phyloP scores from a whole-genome alignment of 352 stramenopile genomes.

The Globisporangium takayamanum region DNA sequence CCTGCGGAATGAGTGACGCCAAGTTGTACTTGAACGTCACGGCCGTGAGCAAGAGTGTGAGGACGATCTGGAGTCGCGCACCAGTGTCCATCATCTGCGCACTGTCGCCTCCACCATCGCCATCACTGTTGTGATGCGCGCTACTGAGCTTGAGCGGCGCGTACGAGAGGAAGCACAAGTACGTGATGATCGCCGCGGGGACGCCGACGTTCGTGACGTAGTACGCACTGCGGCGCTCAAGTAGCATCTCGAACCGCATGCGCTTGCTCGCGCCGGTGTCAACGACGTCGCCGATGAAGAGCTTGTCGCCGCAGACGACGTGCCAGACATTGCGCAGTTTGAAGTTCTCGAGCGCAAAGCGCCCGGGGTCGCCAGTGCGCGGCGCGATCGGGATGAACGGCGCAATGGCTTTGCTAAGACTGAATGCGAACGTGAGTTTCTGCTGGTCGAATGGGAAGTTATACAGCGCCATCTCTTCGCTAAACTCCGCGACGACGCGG shows the following conservation, averaged over 20 bases:
- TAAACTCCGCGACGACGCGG: conserved; percentile 25
- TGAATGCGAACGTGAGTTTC: conserved; percentile 29
- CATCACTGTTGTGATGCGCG: no score
- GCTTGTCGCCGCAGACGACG: conserved; percentile 27
- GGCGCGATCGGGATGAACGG: conserved; percentile 13
- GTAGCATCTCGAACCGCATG: conserved; percentile 33
- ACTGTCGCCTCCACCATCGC: background rate
- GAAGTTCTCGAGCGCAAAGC: conserved; percentile 27
- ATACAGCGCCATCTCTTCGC: conserved; percentile 31
- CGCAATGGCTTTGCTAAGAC: conserved; percentile 13
- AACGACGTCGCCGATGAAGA: conserved; percentile 23
- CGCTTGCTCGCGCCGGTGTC: conserved; percentile 16
- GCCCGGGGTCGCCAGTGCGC: conserved; percentile 7
- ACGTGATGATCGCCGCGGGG: conserved; percentile 29
- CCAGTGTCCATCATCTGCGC: conserved; percentile 19
- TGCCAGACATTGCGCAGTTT: conserved; percentile 26
- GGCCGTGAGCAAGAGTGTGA: conserved; percentile 37
- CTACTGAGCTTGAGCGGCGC: conserved; percentile 10
- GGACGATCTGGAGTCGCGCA: conserved; percentile 25
- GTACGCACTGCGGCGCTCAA: conserved; percentile 25
- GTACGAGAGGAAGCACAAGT: conserved; percentile 32
- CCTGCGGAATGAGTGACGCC: conserved; percentile 21
- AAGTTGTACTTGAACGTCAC: conserved; percentile 35
- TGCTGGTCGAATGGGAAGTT: conserved; percentile 36
- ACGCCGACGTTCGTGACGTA: conserved; percentile 33